Conservation (phyloP, 2,329 filamentous ascomycete species). For the Hypoxylon sp. region DNA sequence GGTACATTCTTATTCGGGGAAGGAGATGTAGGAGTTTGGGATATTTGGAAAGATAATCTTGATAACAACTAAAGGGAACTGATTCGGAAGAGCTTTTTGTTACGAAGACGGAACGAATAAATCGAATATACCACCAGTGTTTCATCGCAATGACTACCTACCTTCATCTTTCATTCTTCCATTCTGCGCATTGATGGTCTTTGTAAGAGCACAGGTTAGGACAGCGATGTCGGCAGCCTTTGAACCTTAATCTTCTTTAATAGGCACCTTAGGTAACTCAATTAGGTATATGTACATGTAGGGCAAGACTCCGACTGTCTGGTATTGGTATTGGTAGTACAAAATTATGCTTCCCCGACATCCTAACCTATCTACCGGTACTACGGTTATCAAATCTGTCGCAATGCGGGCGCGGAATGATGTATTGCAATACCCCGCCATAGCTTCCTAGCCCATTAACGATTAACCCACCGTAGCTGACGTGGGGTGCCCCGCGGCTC, state of each 20-base stretch:
- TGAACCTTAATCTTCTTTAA: background rate
- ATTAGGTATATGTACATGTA: background rate
- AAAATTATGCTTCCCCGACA: slow-evolving; percentile 20
- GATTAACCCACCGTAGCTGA: background rate
- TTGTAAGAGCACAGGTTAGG: background rate
- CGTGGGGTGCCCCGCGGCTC: slow-evolving; percentile 23
- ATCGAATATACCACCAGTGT: slow-evolving; percentile 40
- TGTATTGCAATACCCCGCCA: slow-evolving; percentile 41
- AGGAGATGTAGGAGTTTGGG: slow-evolving; percentile 32
- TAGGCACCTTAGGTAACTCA: slow-evolving; percentile 3
- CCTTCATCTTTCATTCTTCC: background rate
- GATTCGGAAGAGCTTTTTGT: slow-evolving; percentile 21
- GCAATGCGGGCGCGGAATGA: slow-evolving; percentile 38
- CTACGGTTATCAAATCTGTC: slow-evolving; percentile 31
- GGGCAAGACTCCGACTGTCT: background rate
- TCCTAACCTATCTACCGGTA: slow-evolving; percentile 22
- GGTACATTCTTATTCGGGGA: slow-evolving; percentile 19
- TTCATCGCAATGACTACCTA: background rate
- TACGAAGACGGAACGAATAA: slow-evolving; percentile 37
- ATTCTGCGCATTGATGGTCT: background rate
- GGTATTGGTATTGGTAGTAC: slow-evolving; percentile 14
- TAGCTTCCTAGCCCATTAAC: slow-evolving; percentile 5
- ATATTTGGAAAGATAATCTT: slow-evolving; percentile 34
- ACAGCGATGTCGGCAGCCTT: slow-evolving; percentile 33
- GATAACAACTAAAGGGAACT: slow-evolving; percentile 18